Base-by-base conservation (phyloP, 2,329 filamentous ascomycete genomes). In the Ophiocordyceps polyrhachis-furcata region DNA sequence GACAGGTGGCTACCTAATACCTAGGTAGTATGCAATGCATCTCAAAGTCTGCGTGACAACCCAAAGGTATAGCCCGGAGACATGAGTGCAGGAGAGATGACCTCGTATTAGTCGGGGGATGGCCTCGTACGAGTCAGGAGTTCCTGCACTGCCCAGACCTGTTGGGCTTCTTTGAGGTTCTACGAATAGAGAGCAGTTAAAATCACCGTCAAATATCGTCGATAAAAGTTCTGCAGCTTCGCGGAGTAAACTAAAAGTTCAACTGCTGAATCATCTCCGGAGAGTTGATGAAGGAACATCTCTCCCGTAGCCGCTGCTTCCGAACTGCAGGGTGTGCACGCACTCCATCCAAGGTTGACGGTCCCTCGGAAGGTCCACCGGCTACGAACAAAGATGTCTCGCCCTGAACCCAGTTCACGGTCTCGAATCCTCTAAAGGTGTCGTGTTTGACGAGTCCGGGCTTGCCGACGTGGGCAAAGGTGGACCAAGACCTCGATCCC, bases 281-380 rank as follows among this genome's bases (percentile, higher is more conserved):
- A 37, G 62, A 63, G 46, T 70, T 69, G 20, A 70, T 58, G 46
- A 68, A 68, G 4, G 49, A 60, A 52, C 70, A 73, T 42, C 69
- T 59, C 54, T 71, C 62, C 45, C 55, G 56, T 41, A 73, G 44
- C 48, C 53, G 66, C 58, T 73, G 63, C 13, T 21, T 55, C 15
- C 50, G 50, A 19, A 73, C 43, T 35, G 49, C 64, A 43, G 62
- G 53, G 12, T 51, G 55, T 20, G 61, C 54, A 2, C 51, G 49
- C 1, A 52, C 50, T 2, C 62, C 62, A 41, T 64, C 62, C 20
- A 65, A 51, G 11, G 61, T 49, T n/a, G 58, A 64, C 21, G 66
- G 51, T 0, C 67, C 67, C 49, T 67, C 64, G 32, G 57, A 40
- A 6, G 62, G 55, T 0, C 68, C 68, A 2, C 69, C 70, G 37